Percentiles rank a stretch among this genome's conserved stretches.
These are phyloP conservation scores for Paraphoma chrysanthemicola DNA, from an alignment of 2,329 filamentous ascomycete species.

Conservation along the genomic window DNA sequence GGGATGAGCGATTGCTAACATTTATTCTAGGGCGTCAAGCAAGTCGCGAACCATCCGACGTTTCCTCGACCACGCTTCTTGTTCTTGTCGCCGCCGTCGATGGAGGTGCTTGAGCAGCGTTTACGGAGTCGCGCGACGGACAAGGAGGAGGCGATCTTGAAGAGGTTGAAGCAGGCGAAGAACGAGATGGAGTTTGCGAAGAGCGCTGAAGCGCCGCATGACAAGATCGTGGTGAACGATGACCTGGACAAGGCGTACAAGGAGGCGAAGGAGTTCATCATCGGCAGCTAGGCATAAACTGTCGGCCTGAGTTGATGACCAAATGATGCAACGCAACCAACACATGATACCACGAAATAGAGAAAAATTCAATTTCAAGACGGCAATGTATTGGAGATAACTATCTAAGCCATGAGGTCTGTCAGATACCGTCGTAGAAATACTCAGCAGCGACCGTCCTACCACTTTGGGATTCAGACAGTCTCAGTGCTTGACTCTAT, in stretches of 20 bases:
- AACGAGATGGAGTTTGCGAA: constrained; percentile 52
- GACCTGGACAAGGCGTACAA: constrained; percentile 59
- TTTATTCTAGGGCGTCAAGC: constrained; percentile 94
- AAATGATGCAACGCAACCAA: no score
- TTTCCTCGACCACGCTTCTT: constrained; percentile 77
- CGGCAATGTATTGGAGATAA: constrained; percentile 1
- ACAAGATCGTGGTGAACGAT: constrained; percentile 60
- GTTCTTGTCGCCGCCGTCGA: constrained; percentile 81
- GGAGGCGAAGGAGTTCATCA: constrained; percentile 59
- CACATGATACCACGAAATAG: neutral
- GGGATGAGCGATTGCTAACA: no score
- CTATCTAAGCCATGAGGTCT: constrained; percentile 44
- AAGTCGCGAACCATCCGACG: constrained; percentile 75
- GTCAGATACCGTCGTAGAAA: constrained; percentile 58
- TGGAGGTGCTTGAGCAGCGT: constrained; percentile 73
- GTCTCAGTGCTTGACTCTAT: constrained; percentile 99
- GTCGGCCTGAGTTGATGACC: no score
- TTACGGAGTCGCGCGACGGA: constrained; percentile 54
- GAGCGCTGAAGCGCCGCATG: constrained; percentile 54
- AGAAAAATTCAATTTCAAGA: neutral
- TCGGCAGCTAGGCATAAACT: constrained; percentile 46
- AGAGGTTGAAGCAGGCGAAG: constrained; percentile 56
- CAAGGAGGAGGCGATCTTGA: constrained; percentile 57
- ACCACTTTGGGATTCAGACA: constrained; percentile 55
- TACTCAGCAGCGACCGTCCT: constrained; percentile 50